Conservation (phyloP, 805 yeast genomes). For the Wickerhamomyces ciferrii region DNA sequence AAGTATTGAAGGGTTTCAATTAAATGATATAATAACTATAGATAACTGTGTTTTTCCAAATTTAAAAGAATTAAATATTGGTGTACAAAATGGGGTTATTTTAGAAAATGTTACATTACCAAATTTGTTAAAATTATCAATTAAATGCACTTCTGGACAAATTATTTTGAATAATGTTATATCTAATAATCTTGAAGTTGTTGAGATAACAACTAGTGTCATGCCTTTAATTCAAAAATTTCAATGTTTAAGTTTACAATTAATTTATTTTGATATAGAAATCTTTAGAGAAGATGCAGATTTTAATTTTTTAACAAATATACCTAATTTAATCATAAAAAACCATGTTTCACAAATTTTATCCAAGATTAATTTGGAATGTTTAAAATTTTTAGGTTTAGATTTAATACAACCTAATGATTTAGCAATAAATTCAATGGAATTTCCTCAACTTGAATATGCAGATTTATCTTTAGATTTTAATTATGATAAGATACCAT, state of each 20-base stretch:
- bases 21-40: not conserved
- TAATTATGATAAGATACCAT: not conserved
- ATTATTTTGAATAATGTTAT: not conserved
- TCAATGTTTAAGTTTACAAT: not conserved
- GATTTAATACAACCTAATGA: not conserved
- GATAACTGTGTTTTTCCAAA: not conserved
- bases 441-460: not conserved
- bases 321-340: not conserved
- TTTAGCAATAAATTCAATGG: not conserved
- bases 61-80: too few relatives aligned
- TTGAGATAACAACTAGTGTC: not conserved
- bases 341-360: not conserved
- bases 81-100: not conserved
- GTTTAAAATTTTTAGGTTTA: not conserved
- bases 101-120: not conserved
- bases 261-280: not conserved
- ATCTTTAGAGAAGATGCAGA: not conserved
- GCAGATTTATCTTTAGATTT: not conserved
- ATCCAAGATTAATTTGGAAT: not conserved
- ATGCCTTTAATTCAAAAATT: not conserved
- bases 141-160: not conserved
- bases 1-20: not conserved
- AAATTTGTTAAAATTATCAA: not conserved
- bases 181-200: not conserved
- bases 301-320: not conserved